Evolutionary conservation across 129 eudicot species (phyloP).

Genomic region (Logfia minima): DNA sequence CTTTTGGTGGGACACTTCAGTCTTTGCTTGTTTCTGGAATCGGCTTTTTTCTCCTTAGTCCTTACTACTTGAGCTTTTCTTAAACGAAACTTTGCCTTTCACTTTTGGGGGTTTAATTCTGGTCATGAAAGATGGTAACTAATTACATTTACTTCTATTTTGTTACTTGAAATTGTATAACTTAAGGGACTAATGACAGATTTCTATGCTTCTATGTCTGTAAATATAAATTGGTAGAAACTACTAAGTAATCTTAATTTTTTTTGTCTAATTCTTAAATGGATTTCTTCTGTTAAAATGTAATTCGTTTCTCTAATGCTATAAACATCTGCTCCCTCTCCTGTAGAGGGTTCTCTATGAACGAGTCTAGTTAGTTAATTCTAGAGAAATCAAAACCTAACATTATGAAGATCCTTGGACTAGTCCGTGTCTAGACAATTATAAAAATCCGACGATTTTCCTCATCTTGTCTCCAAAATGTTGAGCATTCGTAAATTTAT

Average conservation of each 20-base stretch:
- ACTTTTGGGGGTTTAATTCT: background rate
- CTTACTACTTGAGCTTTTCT: background rate
- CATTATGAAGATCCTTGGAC: background rate
- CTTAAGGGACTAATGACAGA: constrained; percentile 5
- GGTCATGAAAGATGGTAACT: background rate
- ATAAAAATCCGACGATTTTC: background rate
- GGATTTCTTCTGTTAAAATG: background rate
- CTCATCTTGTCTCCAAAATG: background rate
- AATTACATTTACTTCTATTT: background rate
- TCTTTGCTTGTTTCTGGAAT: background rate
- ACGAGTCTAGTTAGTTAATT: background rate
- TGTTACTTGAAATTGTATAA: background rate
- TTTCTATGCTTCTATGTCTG: background rate
- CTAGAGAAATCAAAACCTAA: background rate
- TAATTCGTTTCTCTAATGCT: background rate
- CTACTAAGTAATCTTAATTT: background rate
- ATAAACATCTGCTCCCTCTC: background rate
- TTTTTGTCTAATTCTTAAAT: no score
- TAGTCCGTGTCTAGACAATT: no score
- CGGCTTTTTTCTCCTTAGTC: background rate
- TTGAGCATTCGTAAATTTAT: background rate
- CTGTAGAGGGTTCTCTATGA: background rate
- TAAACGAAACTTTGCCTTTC: background rate
- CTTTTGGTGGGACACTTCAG: constrained; percentile 22
- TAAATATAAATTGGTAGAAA: background rate